Evolutionary conservation across 2,329 filamentous ascomycete species (phyloP).

Genomic region (Penicillium decumbens): DNA sequence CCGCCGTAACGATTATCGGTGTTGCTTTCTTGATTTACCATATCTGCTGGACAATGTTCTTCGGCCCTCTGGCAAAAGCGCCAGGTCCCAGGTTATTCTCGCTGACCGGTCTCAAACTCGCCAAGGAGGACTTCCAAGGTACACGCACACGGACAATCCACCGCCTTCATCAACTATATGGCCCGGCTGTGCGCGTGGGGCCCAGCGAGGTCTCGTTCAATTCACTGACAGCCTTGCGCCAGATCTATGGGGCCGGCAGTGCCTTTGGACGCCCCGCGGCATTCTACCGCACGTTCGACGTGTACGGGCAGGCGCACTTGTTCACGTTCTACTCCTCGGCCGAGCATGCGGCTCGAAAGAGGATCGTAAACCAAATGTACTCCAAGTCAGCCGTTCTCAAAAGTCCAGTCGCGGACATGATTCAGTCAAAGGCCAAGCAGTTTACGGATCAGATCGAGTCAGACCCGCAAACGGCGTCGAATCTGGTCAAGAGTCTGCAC

Average conservation of each 20-base stretch:
- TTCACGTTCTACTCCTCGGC: constrained; percentile 48
- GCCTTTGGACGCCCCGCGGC: constrained; percentile 45
- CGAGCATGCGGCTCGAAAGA: constrained; percentile 50
- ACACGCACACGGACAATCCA: constrained; percentile 43
- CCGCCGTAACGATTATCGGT: background rate
- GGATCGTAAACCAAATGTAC: constrained; percentile 50
- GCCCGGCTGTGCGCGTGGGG: constrained; percentile 46
- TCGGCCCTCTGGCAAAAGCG: constrained; percentile 2
- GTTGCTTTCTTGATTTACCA: background rate
- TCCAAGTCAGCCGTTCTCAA: constrained; percentile 46
- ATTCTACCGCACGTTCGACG: constrained; percentile 56
- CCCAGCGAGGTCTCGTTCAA: constrained; percentile 47
- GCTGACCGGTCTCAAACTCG: constrained; percentile 45
- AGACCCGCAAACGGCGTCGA: constrained; percentile 27
- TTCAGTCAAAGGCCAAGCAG: constrained; percentile 40
- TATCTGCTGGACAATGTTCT: background rate
- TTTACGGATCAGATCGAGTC: constrained; percentile 43
- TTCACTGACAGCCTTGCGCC: constrained; percentile 44
- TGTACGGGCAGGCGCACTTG: constrained; percentile 49
- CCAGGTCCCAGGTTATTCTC: constrained; percentile 41
- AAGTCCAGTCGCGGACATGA: constrained; percentile 22
- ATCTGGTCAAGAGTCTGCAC: constrained; percentile 45
- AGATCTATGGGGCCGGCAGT: constrained; percentile 53
- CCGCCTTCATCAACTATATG: constrained; percentile 45
- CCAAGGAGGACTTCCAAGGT: constrained; percentile 44